Base-by-base conservation (phyloP, 805 yeast genomes). In the Sugiyamaella qingdaonensis region DNA sequence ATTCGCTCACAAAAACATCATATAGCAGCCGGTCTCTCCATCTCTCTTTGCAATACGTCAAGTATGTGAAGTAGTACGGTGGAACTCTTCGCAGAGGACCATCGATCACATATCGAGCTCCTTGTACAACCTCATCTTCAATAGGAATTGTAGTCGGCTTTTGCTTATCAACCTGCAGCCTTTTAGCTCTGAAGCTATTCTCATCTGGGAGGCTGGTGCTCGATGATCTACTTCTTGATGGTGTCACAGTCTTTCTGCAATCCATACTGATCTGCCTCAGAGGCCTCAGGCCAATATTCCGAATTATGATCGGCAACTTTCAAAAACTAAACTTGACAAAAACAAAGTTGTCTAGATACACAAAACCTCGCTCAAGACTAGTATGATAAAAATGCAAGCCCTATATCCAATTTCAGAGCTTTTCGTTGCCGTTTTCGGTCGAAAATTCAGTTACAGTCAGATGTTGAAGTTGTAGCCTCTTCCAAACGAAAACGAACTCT, bases 61-160 rank as follows among this genome's bases (percentile, higher is more conserved):
- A 75, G 65, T 94, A 92, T 0, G 96, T 90, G 73, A 81, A 92
- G 64, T 77, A 86, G 66, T 94, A 94, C 0, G 99, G 98, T 1
- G 82, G 76, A 1, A 94, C 87, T 56, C 85, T 73, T 45, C 97
- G 72, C 48, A 88, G 70, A 0, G 67, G 65, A 4, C 69, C 71
- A 67, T 78, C 73, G 49, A 70, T 54, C 18, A 69, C 64, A 55
- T 71, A 73, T 48, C 61, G 54, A 5, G 74, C 71, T 2, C 69
- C 69, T 37, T 60, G 61, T 2, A 67, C 63, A 27, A 63, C 51
- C 32, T 67, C 70, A 47, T 68, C 71, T 13, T 55, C 51, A 21
- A 68, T 68, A 9, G 63, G 48, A 13, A 59, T 46, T 16, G 57
- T 60, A 13, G 50, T 14, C 2, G 47, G 48, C 18, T 18, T 18